Evolutionary conservation across 2,329 filamentous ascomycete species (phyloP).

Genomic region (Pyrenophora seminiperda): DNA sequence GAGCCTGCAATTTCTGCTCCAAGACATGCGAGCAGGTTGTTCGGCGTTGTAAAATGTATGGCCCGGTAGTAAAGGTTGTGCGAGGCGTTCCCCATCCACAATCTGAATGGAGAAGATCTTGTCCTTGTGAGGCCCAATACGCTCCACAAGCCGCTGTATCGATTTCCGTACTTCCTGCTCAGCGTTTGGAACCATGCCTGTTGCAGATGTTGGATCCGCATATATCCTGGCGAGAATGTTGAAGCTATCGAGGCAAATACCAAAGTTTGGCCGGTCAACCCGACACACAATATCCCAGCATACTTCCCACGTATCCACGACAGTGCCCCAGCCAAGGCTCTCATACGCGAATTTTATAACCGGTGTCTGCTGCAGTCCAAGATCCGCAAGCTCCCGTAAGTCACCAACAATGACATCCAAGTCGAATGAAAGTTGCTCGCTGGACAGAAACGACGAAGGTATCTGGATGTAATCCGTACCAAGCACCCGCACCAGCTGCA

Average conservation of each 20-base stretch:
- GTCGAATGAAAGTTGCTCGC: conserved; percentile 58
- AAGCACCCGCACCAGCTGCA: conserved; percentile 66
- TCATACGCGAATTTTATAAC: conserved; percentile 74
- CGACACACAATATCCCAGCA: conserved; percentile 70
- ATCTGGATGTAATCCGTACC: conserved; percentile 75
- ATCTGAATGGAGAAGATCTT: conserved; percentile 80
- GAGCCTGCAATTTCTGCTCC: conserved; percentile 74
- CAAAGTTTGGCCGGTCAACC: conserved; percentile 74
- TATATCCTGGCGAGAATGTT: conserved; percentile 75
- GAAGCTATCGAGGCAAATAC: conserved; percentile 77
- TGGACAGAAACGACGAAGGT: conserved; percentile 70
- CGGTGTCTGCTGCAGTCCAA: conserved; percentile 63
- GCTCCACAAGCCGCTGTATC: conserved; percentile 59
- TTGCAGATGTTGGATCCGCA: conserved; percentile 65
- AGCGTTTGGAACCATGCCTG: conserved; percentile 60
- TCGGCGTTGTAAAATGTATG: conserved; percentile 64
- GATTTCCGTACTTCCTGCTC: conserved; percentile 62
- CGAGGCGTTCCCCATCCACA: conserved; percentile 71
- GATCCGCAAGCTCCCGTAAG: conserved; percentile 67
- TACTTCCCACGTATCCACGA: conserved; percentile 71
- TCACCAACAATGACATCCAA: conserved; percentile 65
- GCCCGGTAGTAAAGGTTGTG: conserved; percentile 59
- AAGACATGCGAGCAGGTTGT: conserved; percentile 72
- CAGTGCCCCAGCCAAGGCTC: conserved; percentile 72
- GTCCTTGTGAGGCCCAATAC: conserved; percentile 58